Conservation (phyloP, 2,329 filamentous ascomycete genomes). For the Calycina marina region DNA sequence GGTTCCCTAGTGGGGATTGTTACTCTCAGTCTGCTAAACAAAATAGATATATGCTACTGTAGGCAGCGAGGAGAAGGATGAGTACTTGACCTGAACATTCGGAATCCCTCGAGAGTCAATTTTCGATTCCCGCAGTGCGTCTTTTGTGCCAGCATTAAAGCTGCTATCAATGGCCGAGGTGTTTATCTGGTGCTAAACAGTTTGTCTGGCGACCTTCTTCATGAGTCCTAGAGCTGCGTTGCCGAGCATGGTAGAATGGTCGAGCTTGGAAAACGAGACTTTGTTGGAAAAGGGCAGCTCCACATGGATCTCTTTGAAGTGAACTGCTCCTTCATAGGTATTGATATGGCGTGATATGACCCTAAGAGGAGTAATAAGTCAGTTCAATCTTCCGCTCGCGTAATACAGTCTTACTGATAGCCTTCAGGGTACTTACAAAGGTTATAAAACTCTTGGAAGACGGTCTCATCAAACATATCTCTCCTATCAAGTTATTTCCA, state of each 20-base stretch:
- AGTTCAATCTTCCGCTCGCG: too few species aligned
- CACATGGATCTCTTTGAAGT: constrained; percentile 21
- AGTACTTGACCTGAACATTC: constrained; percentile 9
- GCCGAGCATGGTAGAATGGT: constrained; percentile 24
- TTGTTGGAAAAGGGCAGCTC: constrained; percentile 19
- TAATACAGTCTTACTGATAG: neutral
- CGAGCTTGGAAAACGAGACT: constrained; percentile 25
- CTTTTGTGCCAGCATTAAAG: constrained; percentile 13
- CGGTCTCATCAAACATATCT: constrained; percentile 13
- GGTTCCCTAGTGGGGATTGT: too few species aligned
- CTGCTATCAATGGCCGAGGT: constrained; percentile 11
- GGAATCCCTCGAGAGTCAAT: constrained; percentile 15
- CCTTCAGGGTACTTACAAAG: neutral
- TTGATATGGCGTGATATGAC: constrained; percentile 26
- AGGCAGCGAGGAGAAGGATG: constrained; percentile 8
- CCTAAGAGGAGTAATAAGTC: too few species aligned
- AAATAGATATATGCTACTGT: constrained; percentile 19
- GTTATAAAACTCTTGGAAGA: neutral
- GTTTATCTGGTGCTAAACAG: constrained; percentile 20
- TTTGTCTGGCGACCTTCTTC: constrained; percentile 14
- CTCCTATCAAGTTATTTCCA: constrained; percentile 20
- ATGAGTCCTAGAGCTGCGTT: constrained; percentile 22
- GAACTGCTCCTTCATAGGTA: constrained; percentile 25
- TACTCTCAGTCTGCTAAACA: too few species aligned
- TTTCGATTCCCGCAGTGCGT: constrained; percentile 16